These are phyloP conservation scores for Pulveroboletus sp. DNA, from an alignment of 768 basidiomycete species.

Conservation along the genomic window DNA sequence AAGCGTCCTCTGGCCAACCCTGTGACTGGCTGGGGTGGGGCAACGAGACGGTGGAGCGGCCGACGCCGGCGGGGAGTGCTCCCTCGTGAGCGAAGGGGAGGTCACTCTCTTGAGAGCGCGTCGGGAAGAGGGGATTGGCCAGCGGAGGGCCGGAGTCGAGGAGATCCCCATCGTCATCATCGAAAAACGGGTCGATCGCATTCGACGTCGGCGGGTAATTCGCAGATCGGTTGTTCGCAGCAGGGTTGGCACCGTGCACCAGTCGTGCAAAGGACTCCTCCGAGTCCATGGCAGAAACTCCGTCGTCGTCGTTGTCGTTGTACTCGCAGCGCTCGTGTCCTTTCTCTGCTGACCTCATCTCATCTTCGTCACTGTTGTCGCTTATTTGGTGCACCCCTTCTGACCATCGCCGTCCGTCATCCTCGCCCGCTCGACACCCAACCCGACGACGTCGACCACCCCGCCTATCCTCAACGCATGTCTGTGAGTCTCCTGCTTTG, in stretches of 20 bases:
- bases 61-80: constrained; percentile 57
- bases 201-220: constrained; percentile 52
- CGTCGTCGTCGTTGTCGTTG: constrained; percentile 6
- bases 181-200: constrained; percentile 74
- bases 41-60: constrained; percentile 44
- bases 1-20: constrained; percentile 65
- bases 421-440: neutral
- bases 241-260: constrained; percentile 26
- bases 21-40: constrained; percentile 44
- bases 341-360: constrained; percentile 8
- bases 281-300: constrained; percentile 14
- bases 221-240: constrained; percentile 9
- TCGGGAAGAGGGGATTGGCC: constrained; percentile 16
- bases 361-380: constrained; percentile 4
- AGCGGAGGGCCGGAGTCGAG: constrained; percentile 1
- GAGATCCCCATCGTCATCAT: constrained; percentile 52
- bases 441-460: constrained; percentile 1
- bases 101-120: constrained; percentile 44
- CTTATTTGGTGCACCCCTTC: constrained; percentile 7
- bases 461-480: constrained; percentile 12
- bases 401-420: too few relatives aligned
- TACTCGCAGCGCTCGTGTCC: neutral
- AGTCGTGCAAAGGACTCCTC: constrained; percentile 28
- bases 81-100: constrained; percentile 55
- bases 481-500: constrained; percentile 13